phyloP scores from a whole-genome alignment of 768 basidiomycete genomes.

The Mycena filopes region DNA sequence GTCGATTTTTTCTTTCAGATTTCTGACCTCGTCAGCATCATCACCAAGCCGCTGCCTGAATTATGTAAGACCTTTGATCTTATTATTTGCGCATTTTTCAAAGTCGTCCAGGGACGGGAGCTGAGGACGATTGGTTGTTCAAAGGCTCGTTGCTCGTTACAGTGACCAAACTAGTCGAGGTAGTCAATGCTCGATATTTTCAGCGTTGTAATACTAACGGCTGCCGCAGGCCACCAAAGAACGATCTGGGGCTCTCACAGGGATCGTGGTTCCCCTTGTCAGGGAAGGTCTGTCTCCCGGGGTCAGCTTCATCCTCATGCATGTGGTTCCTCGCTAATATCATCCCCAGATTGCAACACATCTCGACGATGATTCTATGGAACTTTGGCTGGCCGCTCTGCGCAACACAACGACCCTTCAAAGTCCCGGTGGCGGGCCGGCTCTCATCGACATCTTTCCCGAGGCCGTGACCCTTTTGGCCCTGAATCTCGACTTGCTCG shows the following conservation, averaged over 20 bases:
- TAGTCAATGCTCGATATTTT: slow-evolving; percentile 41
- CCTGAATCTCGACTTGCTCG: slow-evolving; percentile 79
- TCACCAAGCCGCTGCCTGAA: slow-evolving; percentile 72
- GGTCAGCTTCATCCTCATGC: slow-evolving; percentile 49
- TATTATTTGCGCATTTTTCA: slow-evolving; percentile 19
- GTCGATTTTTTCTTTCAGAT: slow-evolving; percentile 57
- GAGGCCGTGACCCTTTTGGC: slow-evolving; percentile 67
- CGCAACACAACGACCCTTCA: slow-evolving; percentile 69
- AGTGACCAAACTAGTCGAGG: slow-evolving; percentile 76
- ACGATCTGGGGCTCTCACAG: slow-evolving; percentile 63
- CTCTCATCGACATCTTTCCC: slow-evolving; percentile 75
- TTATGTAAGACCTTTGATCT: slow-evolving; percentile 66
- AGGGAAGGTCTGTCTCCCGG: slow-evolving; percentile 69
- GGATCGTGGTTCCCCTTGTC: slow-evolving; percentile 71
- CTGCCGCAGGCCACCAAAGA: slow-evolving; percentile 69
- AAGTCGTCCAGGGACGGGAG: slow-evolving; percentile 65
- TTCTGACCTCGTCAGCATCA: slow-evolving; percentile 67
- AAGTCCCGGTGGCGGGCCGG: slow-evolving; percentile 54
- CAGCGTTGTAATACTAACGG: neutral
- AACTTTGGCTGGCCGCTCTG: slow-evolving; percentile 79
- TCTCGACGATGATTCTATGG: slow-evolving; percentile 82
- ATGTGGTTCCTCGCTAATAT: slow-evolving; percentile 13
- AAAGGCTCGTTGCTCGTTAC: slow-evolving; percentile 77
- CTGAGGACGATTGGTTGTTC: slow-evolving; percentile 76
- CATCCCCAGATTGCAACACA: slow-evolving; percentile 64